phyloP scores from a whole-genome alignment of 192 early-diverging fungal species.

The Coemansia sp. region DNA sequence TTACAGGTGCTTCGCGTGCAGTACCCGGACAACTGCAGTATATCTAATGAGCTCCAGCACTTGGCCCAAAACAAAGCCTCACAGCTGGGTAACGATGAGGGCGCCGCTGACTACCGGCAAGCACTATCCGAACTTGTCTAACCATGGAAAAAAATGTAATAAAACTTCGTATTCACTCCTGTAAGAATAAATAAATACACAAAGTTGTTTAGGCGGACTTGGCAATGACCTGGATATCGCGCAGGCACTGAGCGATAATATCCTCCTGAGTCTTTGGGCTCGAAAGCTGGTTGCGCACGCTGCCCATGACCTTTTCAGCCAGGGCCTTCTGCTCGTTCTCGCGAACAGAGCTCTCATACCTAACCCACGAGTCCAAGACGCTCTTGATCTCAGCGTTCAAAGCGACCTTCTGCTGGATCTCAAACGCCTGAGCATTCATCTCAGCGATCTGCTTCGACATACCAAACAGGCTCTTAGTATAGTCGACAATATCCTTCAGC shows the following conservation, averaged over 20 bases:
- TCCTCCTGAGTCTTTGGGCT: conserved; percentile 57
- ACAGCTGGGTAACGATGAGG: conserved; percentile 10
- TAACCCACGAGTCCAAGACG: conserved; percentile 95
- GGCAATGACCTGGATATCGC: conserved; percentile 56
- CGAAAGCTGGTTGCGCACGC: conserved; percentile 54
- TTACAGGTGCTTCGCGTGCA: conserved; percentile 26
- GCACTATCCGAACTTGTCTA: conserved; percentile 27
- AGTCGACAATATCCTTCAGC: conserved; percentile 91
- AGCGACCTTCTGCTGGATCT: conserved; percentile 89
- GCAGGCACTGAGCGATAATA: conserved; percentile 58
- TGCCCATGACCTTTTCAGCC: conserved; percentile 82
- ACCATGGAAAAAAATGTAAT: background rate
- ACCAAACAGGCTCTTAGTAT: conserved; percentile 91
- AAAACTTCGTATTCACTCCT: conserved; percentile 6
- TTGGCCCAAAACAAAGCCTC: conserved; percentile 31
- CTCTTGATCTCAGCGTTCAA: conserved; percentile 83
- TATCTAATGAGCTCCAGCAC: conserved; percentile 15
- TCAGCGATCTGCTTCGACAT: conserved; percentile 95
- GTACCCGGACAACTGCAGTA: conserved; percentile 23
- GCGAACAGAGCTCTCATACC: conserved; percentile 91
- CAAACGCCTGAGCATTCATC: conserved; percentile 93
- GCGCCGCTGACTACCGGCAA: conserved; percentile 34
- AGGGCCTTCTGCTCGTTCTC: conserved; percentile 92
- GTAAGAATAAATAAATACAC: background rate
- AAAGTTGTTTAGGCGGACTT: conserved; percentile 37